Base-by-base conservation (phyloP, 2,329 filamentous ascomycete species). In the Penicillium sp. region DNA sequence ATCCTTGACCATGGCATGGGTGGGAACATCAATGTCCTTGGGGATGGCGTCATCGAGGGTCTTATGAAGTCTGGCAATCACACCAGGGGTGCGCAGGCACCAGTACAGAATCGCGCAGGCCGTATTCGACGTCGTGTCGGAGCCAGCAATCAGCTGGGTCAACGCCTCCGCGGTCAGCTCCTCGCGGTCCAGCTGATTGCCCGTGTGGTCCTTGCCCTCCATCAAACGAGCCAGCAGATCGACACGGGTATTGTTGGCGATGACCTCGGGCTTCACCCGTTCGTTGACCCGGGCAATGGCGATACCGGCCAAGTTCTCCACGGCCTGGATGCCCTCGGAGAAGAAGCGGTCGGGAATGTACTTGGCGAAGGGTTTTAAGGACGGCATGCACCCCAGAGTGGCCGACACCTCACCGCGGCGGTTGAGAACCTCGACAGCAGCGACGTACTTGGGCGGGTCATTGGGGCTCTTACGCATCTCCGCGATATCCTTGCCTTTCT, bases 81-180 rank as follows among this genome's bases (percentile, higher is more conserved):
- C 86, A 1, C 82, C 74, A 0, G 86, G 85, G 1, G 85, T 85
- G 27, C 76, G 73, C 4, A 83, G 71, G 19, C 80, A 81, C 72
- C 89, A 86, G 70, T 83, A 94, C 0, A 95, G 75, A 25, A 94
- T 75, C 0, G 88, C 88, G 58, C 89, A 94, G 2, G 84, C 84
- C 0, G 89, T 87, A 63, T 83, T 87, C 48, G 74, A 80, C 11
- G 85, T 83, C 3, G 74, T 70, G 47, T 86, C 83, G 14, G 79
- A 79, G 57, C 82, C 83, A 19, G 83, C 80, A 54, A 86, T 94
- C 28, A 95, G 77, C 64, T 95, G 89, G 0, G 89, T 95, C 17
- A 94, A 72, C 0, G 89, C 89, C 69, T 95, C 90, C 23, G 88
- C 88, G 0, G 87, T 94, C 36, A 95, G 74, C 62, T 95, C 89